Evolutionary conservation across 371 early-diverging fungal genomes (phyloP).

Genomic region (Mortierella sp.): DNA sequence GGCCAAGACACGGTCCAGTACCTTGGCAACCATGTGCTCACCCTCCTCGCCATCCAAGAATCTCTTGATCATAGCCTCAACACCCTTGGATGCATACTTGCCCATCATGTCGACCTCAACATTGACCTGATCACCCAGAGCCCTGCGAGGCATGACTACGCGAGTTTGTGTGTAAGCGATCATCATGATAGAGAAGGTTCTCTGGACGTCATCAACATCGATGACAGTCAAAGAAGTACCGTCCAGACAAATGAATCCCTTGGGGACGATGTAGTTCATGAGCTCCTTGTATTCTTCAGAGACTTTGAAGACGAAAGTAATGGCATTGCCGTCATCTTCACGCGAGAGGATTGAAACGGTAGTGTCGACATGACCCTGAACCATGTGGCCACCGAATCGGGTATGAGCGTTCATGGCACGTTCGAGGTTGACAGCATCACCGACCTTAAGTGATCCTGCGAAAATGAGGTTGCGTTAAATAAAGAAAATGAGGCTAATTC

Average conservation of each 20-base stretch:
- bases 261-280: constrained; percentile 90
- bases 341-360: constrained; percentile 80
- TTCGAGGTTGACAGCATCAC: constrained; percentile 91
- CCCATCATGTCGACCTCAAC: constrained; percentile 97
- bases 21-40: constrained; percentile 46
- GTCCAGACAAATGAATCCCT: constrained; percentile 94
- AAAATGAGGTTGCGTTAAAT: no score
- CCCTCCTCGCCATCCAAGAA: constrained; percentile 55
- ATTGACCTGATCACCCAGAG: constrained; percentile 86
- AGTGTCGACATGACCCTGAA: constrained; percentile 96
- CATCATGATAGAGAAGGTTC: constrained; percentile 94
- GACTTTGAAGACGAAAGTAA: constrained; percentile 84
- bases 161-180: constrained; percentile 92
- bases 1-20: constrained; percentile 49
- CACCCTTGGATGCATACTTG: constrained; percentile 91
- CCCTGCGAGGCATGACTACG: constrained; percentile 85
- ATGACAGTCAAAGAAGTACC: constrained; percentile 96
- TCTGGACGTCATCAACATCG: constrained; percentile 81
- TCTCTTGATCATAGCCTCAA: constrained; percentile 68
- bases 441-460: constrained; percentile 81
- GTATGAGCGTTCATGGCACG: constrained; percentile 89
- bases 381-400: constrained; percentile 97
- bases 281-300: constrained; percentile 66
- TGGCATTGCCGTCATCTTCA: constrained; percentile 90
- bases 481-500: background rate